Base-by-base conservation (phyloP, 2,329 filamentous ascomycete species). In the Diaporthe destruens region DNA sequence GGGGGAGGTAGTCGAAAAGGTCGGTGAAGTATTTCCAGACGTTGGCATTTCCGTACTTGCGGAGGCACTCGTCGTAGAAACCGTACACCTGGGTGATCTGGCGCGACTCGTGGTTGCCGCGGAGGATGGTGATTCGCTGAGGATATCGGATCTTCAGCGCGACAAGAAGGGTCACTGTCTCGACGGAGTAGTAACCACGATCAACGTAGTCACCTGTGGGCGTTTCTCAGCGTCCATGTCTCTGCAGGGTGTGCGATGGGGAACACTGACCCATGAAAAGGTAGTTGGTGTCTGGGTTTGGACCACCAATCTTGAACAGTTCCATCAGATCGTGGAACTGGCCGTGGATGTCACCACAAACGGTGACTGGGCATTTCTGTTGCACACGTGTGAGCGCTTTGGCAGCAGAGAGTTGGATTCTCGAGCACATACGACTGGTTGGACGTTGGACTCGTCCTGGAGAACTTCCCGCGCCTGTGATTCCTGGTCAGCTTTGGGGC, bases 1-100 rank as follows among this genome's bases (percentile, higher is more conserved):
- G 90, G 77, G 96, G 96, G 51, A 99, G 93, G 86, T 96, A 99
- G 86, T 99, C 96, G 85, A 99, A 99, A 70, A 99, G 92, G 83
- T 99, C 96, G 81, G 95, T 98, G 83, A 98, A 99, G 82, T 94
- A 98, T 87, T 98, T 98, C 96, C 96, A 99, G 76, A 99, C 96
- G 78, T 98, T 98, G 75, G 96, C 96, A 81, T 98, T 98, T 83
- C 96, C 96, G 82, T 99, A 99, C 87, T 99, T 99, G 82, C 95
- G 94, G 79, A 98, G 90, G 82, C 96, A 99, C 84, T 99, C 96
- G 83, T 98, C 96, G 87, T 99, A 99, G 87, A 99, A 99, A 75
- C 96, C 96, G 82, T 99, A 99, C 73, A 99, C 96, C 84, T 98
- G 96, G 57, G 96, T 99, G 83, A 99, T 99, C 85, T 99, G 96